phyloP scores from a whole-genome alignment of 2,329 filamentous ascomycete species.

The Dothiorella sarmentorum region DNA sequence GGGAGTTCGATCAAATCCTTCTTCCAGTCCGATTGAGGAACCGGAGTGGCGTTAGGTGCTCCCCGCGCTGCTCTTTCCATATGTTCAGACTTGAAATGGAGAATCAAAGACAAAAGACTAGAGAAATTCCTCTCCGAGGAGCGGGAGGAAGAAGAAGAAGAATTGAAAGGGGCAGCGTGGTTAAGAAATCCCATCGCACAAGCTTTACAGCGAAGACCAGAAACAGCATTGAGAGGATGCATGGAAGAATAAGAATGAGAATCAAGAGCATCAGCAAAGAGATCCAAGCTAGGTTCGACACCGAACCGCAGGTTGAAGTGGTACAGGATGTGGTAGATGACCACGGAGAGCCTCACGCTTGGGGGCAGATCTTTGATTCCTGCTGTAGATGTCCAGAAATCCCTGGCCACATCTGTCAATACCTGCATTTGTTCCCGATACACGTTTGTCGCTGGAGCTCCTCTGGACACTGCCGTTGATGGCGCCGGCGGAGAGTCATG shows the following conservation, averaged over 20 bases:
- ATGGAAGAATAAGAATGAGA: conserved; percentile 40
- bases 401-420: conserved; percentile 50
- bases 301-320: conserved; percentile 57
- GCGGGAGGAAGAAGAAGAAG: conserved; percentile 33
- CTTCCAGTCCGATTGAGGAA: conserved; percentile 51
- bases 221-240: conserved; percentile 42
- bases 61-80: conserved; percentile 26
- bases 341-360: conserved; percentile 59
- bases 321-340: conserved; percentile 61
- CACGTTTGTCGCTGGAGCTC: conserved; percentile 23
- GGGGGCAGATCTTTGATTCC: conserved; percentile 60
- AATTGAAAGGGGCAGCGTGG: conserved; percentile 27
- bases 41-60: background rate
- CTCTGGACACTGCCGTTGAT: background rate
- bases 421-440: conserved; percentile 41
- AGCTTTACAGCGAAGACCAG: conserved; percentile 44
- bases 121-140: conserved; percentile 40
- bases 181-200: conserved; percentile 33
- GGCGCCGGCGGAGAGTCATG: background rate
- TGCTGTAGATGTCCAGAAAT: conserved; percentile 61
- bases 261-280: conserved; percentile 49
- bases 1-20: conserved; percentile 61
- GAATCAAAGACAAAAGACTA: conserved; percentile 54
- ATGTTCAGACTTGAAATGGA: conserved; percentile 60
- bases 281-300: conserved; percentile 55